Percentiles rank a stretch among this genome's conserved stretches.
Evolutionary conservation across 345 rosid genomes (phyloP).

Genomic region (Barbarea vulgaris): DNA sequence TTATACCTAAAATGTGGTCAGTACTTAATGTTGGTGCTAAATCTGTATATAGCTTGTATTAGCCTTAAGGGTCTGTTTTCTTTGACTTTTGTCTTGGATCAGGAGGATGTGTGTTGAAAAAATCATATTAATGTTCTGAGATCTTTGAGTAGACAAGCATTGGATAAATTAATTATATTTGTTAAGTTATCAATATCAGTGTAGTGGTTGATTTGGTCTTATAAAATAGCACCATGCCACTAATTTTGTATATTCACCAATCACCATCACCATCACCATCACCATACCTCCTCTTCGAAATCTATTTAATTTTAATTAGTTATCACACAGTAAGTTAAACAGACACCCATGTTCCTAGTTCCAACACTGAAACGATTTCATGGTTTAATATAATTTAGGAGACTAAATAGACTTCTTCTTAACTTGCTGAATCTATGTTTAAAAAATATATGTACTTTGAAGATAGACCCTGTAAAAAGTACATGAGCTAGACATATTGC

Average conservation of each 20-base stretch:
- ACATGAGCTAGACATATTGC: neutral
- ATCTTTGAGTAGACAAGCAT: conserved; percentile 6
- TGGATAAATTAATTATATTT: neutral
- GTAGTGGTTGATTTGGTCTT: neutral
- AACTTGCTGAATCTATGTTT: neutral
- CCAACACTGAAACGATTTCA: neutral
- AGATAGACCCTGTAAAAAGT: neutral
- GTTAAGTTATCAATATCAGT: neutral
- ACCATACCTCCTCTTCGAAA: neutral
- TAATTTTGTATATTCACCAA: neutral
- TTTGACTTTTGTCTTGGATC: conserved; percentile 3
- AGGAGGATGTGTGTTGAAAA: neutral
- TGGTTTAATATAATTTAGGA: neutral
- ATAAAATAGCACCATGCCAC: neutral
- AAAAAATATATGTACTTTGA: neutral
- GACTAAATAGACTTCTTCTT: neutral
- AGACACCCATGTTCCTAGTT: neutral
- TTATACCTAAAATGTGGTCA: neutral
- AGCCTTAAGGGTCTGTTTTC: conserved; percentile 10
- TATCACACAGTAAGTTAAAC: neutral
- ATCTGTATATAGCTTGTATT: conserved; percentile 36
- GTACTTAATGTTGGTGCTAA: conserved; percentile 20
- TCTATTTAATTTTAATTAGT: neutral
- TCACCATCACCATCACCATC: neutral
- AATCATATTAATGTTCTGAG: neutral